Evolutionary conservation across 2,329 filamentous ascomycete genomes (phyloP).

Genomic region (Juglanconis juglandina): DNA sequence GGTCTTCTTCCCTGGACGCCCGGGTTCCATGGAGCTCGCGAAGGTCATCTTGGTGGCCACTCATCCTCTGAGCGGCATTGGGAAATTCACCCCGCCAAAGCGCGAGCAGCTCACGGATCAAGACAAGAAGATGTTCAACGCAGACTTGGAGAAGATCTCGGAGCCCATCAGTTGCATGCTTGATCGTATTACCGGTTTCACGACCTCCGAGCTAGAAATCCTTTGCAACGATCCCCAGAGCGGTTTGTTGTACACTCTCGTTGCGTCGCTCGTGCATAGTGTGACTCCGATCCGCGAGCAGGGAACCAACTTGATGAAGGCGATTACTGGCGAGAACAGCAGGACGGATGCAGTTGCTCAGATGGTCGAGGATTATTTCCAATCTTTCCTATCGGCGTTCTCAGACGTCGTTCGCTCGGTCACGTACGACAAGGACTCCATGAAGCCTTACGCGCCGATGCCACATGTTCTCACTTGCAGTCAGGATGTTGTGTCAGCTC

Average conservation of each 20-base stretch:
- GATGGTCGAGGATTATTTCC: slow-evolving; percentile 44
- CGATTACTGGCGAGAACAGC: slow-evolving; percentile 65
- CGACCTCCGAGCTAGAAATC: slow-evolving; percentile 61
- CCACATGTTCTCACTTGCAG: slow-evolving; percentile 55
- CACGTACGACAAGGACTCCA: slow-evolving; percentile 35
- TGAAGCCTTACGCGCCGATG: slow-evolving; percentile 55
- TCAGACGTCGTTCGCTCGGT: slow-evolving; percentile 41
- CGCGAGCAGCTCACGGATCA: slow-evolving; percentile 38
- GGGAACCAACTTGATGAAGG: slow-evolving; percentile 78
- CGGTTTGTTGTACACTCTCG: slow-evolving; percentile 64
- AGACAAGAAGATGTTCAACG: slow-evolving; percentile 71
- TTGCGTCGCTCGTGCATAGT: slow-evolving; percentile 77
- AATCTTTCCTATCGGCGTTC: slow-evolving; percentile 42
- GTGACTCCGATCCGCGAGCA: slow-evolving; percentile 76
- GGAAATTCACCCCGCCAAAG: slow-evolving; percentile 63
- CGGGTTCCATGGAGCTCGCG: slow-evolving; percentile 66
- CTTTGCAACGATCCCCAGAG: slow-evolving; percentile 65
- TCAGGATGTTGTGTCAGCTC: slow-evolving; percentile 52
- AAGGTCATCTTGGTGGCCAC: slow-evolving; percentile 70
- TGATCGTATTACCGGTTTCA: slow-evolving; percentile 75
- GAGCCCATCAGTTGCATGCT: slow-evolving; percentile 69
- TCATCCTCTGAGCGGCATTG: slow-evolving; percentile 68
- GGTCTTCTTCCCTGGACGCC: slow-evolving; percentile 37
- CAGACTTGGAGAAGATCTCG: slow-evolving; percentile 55
- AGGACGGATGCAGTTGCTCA: slow-evolving; percentile 48